Evolutionary conservation across 1,284 basidiomycete genomes (phyloP).

Genomic region (Anthracocystis panici-leucophaei): DNA sequence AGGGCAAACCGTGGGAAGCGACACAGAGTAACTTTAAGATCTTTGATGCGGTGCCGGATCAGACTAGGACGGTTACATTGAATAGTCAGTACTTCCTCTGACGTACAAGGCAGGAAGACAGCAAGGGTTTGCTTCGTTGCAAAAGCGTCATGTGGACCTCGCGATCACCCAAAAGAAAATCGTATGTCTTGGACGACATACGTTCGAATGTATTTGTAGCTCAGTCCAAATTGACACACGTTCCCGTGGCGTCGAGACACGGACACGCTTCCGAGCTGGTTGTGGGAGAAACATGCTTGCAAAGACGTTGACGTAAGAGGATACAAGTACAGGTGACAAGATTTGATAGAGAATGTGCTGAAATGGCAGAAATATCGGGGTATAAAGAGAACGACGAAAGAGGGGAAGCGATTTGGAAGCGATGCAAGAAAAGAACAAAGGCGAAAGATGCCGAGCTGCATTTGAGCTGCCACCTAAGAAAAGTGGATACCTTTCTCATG

Average conservation of each 20-base stretch:
- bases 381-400: constrained; percentile 11
- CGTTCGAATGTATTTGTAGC: constrained; percentile 35
- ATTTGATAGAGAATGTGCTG: too few species aligned
- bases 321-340: constrained; percentile 28
- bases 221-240: constrained; percentile 5
- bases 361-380: background rate
- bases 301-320: background rate
- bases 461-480: constrained; percentile 70
- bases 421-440: background rate
- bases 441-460: background rate
- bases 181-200: background rate
- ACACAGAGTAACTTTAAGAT: constrained; percentile 70
- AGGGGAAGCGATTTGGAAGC: background rate
- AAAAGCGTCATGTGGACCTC: background rate
- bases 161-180: background rate
- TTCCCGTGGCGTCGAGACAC: background rate
- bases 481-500: constrained; percentile 87
- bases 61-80: constrained; percentile 40
- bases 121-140: background rate
- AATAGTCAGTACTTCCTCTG: constrained; percentile 50
- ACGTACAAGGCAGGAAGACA: background rate
- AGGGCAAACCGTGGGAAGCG: constrained; percentile 32
- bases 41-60: constrained; percentile 68
- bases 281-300: constrained; percentile 20
- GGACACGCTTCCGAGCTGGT: background rate